Evolutionary conservation across 495 filamentous ascomycete genomes (phyloP), one percentile per base, ranked within the genome.

Genomic region (Penicillium maclennaniae): DNA sequence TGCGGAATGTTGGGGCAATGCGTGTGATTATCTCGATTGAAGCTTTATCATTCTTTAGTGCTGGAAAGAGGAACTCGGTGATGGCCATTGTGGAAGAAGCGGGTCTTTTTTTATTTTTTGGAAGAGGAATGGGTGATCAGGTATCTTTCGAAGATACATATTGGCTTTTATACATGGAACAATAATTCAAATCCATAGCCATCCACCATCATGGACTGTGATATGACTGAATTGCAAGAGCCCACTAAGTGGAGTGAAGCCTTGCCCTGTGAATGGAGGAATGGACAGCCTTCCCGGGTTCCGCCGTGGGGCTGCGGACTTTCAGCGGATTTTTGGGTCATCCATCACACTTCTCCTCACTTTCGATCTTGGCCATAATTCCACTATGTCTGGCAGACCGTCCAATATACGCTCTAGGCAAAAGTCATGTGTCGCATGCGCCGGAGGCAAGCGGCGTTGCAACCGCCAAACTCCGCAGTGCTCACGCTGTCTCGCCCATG

Each of bases 381-480:
- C 9, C 7, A 31, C 7, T 27, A 58, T 58, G 55, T 21, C 55
- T 25, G 25, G 20, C 17, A 53, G 34, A 19, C 34, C 49, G 4
- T n/a, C 26, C 10, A 16, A 9, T 36, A 15, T 12, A 21, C 47
- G 51, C 4, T 59, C 56, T 15, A 46, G 51, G 15, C 59, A 59
- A 16, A 62, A 62, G 28, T 59, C 51, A 2, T 62, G 59, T 12
- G 40, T 49, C 19, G 41, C 52, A 28, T 62, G 59, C 23, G 55
- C 52, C 15, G 51, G 49, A 14, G 52, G 55, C 14, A 59, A 62
- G 41, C 48, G 59, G 38, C 59, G 51, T 31, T 62, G 59, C 17
- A 53, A 59, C 38, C 55, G 55, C 3, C 59, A 55, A 54, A 60
- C 53, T 51, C 56, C 53, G 56, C 56, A 63, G 15, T 59, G 60